phyloP scores from a whole-genome alignment of 1,284 basidiomycete species.

The Laetiporus sulphureus region DNA sequence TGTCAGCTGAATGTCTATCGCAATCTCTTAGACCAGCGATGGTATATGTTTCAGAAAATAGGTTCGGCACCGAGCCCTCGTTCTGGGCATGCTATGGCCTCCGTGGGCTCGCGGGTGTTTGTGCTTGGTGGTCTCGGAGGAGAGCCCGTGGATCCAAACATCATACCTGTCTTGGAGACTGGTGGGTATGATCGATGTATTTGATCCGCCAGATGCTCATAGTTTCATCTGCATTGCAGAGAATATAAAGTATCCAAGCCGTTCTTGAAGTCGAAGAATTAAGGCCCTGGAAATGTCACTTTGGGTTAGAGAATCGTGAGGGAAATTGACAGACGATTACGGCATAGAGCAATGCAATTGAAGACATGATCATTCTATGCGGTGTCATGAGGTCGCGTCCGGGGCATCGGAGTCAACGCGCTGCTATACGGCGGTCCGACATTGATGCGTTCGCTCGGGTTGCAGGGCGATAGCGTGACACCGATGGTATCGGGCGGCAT shows the following conservation, averaged over 20 bases:
- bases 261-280: too few species aligned
- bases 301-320: too few species aligned
- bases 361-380: too few species aligned
- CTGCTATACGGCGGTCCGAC: constrained; percentile 77
- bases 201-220: constrained; percentile 5
- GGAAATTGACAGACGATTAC: too few species aligned
- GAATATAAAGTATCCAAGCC: constrained; percentile 95
- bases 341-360: too few species aligned
- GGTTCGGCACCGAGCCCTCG: constrained; percentile 88
- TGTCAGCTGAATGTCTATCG: too few species aligned
- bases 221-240: too few species aligned
- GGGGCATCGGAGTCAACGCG: constrained; percentile 66
- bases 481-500: constrained; percentile 71
- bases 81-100: constrained; percentile 94
- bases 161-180: constrained; percentile 92
- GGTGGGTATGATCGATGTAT: constrained; percentile 49
- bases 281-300: too few species aligned
- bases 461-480: constrained; percentile 45
- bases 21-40: constrained; percentile 45
- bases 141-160: constrained; percentile 79
- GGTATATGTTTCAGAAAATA: constrained; percentile 99
- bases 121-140: constrained; percentile 85
- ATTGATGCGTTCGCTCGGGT: constrained; percentile 56
- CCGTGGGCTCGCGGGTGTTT: constrained; percentile 82
- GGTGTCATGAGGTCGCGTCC: too few species aligned